Base-by-base conservation (phyloP, 768 basidiomycete species). In the Grammothele lineata region DNA sequence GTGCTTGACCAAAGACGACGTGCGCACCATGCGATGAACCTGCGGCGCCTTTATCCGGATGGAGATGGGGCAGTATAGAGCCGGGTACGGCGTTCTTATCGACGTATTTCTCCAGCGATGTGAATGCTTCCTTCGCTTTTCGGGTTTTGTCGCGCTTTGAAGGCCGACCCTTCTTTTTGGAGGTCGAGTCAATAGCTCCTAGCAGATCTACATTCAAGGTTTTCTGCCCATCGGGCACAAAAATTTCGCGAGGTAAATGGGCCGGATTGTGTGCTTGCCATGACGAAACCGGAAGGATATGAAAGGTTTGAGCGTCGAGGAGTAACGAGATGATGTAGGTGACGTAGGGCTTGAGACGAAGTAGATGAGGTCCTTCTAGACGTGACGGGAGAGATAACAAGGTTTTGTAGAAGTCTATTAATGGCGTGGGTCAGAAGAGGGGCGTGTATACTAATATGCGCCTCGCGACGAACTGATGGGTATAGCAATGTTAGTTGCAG, bases 231-330 rank as follows among this genome's bases (percentile, higher is more conserved):
- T 75, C 74, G 51, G 70, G 70, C 2, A 73, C 62, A 45, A 78
- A 78, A n/a, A 79, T 65, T 55, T 89, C 87, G 21, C 86, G 76
- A 15, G 88, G 88, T 5, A 91, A 67, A 21, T 65, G 65, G n/a
- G 80, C 73, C 3, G 87, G 87, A 57, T 77, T 80, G 58, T 77
- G 67, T 0, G 85, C 66, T 21, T 67, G 63, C 8, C 75, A 53
- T 3, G 70, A 66, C 11, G 79, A 75, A 30, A 57, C 55, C 0
- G 89, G 88, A 23, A 84, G 64, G 39, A 89, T 66, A 47, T 81
- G 69, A 59, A 92, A 88, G 1, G 70, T 70, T 12, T 68, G 60
- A 22, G 72, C 72, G 25, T 72, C 62, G 27, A 76, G 47, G 33
- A 92, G 67, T 12, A 58, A 58, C 10, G 72, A 70, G 22, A 82